These are phyloP conservation scores for Botrytis squamosa DNA, from an alignment of 2,329 filamentous ascomycete species.

Conservation along the genomic window DNA sequence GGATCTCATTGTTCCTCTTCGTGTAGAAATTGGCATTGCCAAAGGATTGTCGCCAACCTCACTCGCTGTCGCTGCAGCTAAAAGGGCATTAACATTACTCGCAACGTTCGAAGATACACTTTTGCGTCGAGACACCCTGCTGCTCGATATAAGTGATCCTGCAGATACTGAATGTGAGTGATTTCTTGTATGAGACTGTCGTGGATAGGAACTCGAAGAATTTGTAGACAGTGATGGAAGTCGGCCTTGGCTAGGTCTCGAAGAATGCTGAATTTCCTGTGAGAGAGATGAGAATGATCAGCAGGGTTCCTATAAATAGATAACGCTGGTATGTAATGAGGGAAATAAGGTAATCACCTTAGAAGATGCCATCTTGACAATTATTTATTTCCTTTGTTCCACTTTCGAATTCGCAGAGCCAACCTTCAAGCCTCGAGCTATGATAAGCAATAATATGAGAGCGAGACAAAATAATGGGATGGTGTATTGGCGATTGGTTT, in stretches of 20 bases:
- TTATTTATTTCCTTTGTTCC: constrained; percentile 36
- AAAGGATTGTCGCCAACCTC: constrained; percentile 60
- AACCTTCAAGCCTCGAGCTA: constrained; percentile 41
- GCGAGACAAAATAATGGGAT: constrained; percentile 30
- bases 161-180: constrained; percentile 81
- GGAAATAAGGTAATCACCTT: constrained; percentile 49
- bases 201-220: constrained; percentile 56
- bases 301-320: constrained; percentile 37
- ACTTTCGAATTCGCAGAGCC: constrained; percentile 25
- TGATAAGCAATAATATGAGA: constrained; percentile 40
- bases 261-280: constrained; percentile 64
- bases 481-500: constrained; percentile 28
- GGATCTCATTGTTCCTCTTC: constrained; percentile 63
- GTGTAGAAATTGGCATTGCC: constrained; percentile 57
- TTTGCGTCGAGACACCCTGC: constrained; percentile 89
- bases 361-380: constrained; percentile 57
- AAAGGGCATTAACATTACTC: constrained; percentile 73
- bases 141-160: constrained; percentile 72
- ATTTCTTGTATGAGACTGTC: constrained; percentile 51
- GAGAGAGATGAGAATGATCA: constrained; percentile 34
- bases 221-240: constrained; percentile 58
- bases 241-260: constrained; percentile 64
- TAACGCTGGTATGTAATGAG: constrained; percentile 33
- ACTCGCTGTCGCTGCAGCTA: constrained; percentile 67
- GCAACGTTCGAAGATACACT: constrained; percentile 75